A percentile compares a stretch with the other conserved stretches of the same genome.
These are phyloP conservation scores for Cyclotella baltica DNA, from an alignment of 108 stramenopile genomes.

Conservation along the genomic window DNA sequence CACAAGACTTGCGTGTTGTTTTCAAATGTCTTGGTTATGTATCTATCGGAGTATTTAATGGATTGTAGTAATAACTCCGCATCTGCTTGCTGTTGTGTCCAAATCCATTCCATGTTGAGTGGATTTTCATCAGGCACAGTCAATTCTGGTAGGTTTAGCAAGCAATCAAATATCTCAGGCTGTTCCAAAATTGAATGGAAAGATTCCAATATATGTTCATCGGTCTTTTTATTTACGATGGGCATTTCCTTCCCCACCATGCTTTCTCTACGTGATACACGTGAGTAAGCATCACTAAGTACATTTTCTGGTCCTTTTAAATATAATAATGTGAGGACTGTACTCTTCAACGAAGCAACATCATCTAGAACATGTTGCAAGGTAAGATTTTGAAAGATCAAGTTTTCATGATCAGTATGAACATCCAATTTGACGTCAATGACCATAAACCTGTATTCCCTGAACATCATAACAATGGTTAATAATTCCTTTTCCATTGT, in stretches of 20 bases:
- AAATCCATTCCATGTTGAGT: constrained; percentile 5
- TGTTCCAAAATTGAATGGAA: neutral
- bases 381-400: constrained; percentile 28
- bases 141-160: constrained; percentile 1
- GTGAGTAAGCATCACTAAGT: neutral
- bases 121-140: too few species aligned
- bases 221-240: neutral
- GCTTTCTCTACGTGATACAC: neutral
- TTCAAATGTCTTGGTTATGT: too few species aligned
- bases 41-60: too few species aligned
- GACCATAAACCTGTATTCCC: constrained; percentile 48
- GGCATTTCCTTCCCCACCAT: too few species aligned
- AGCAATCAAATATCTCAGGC: neutral
- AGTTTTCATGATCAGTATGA: too few species aligned
- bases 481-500: constrained; percentile 27
- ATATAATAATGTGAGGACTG: neutral
- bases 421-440: constrained; percentile 52
- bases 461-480: too few species aligned
- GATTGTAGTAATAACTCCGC: too few species aligned
- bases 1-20: too few species aligned
- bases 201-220: neutral
- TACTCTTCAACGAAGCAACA: constrained; percentile 2
- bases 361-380: neutral
- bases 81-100: neutral
- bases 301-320: neutral